These are phyloP conservation scores for Mortierella sp. DNA, from an alignment of 371 early-diverging fungal species.

Conservation along the genomic window DNA sequence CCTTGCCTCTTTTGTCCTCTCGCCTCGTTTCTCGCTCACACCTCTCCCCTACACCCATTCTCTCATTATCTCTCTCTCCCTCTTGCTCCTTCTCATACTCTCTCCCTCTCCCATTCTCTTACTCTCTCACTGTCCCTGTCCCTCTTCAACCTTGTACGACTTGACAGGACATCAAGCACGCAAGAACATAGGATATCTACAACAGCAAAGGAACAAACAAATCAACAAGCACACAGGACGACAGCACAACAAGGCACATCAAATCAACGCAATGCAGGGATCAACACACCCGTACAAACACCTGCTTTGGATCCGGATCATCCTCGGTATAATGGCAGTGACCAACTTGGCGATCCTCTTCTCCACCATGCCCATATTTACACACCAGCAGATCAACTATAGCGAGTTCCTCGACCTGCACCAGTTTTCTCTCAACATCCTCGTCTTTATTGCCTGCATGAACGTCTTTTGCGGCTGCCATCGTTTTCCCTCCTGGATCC, in stretches of 20 bases:
- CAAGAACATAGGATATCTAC: not conserved
- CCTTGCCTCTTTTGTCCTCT: too few relatives aligned
- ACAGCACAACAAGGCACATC: not conserved
- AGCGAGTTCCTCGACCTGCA: not conserved
- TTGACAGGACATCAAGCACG: not conserved
- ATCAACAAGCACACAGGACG: not conserved
- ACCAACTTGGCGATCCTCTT: not conserved
- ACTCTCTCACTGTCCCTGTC: too few relatives aligned
- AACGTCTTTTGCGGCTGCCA: not conserved
- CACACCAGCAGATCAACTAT: not conserved
- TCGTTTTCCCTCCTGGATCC: not conserved
- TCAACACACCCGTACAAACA: not conserved
- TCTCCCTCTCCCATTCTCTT: too few relatives aligned
- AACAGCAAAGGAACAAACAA: not conserved
- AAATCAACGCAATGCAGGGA: not conserved
- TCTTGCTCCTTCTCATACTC: too few relatives aligned
- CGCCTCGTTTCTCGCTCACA: too few relatives aligned
- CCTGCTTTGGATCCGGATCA: slow-evolving; percentile 4
- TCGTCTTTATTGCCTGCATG: not conserved
- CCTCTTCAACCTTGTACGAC: not conserved
- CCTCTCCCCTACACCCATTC: too few relatives aligned
- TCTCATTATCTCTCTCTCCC: too few relatives aligned
- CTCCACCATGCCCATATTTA: not conserved
- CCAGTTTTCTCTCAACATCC: not conserved
- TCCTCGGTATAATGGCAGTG: not conserved